These are phyloP conservation scores for Tylopilus plumbeoviolaceoides DNA, from an alignment of 768 basidiomycete genomes.

Conservation along the genomic window DNA sequence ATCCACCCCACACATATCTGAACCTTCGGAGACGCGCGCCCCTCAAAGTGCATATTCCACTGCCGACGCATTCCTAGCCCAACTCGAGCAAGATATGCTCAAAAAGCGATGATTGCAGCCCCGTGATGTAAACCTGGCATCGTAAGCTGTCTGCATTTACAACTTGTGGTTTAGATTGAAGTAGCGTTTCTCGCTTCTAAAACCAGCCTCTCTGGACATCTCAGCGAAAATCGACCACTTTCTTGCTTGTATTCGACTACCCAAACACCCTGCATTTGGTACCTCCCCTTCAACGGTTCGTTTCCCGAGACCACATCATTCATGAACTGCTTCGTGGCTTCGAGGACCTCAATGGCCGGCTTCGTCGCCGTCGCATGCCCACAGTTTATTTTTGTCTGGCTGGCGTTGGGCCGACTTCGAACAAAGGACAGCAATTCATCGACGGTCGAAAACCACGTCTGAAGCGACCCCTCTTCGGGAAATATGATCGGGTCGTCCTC, in stretches of 20 bases:
- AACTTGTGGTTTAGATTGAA: background rate
- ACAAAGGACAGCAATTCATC: conserved; percentile 43
- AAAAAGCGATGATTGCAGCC: conserved; percentile 5
- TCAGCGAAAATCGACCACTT: conserved; percentile 40
- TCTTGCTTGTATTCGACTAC: conserved; percentile 43
- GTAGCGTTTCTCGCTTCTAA: conserved; percentile 29
- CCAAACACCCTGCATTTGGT: conserved; percentile 33
- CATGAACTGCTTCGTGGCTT: conserved; percentile 42
- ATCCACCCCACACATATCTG: conserved; percentile 16
- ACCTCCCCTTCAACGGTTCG: conserved; percentile 33
- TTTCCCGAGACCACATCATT: conserved; percentile 41
- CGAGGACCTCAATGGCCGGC: conserved; percentile 45
- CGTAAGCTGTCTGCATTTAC: background rate
- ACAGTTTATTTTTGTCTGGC: conserved; percentile 41
- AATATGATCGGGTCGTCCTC: conserved; percentile 55
- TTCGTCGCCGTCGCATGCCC: conserved; percentile 46
- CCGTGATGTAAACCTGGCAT: background rate
- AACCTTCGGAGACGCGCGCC: conserved; percentile 25
- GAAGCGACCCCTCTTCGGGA: conserved; percentile 49
- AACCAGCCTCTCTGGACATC: conserved; percentile 48
- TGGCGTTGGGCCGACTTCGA: conserved; percentile 18
- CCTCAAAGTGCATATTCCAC: conserved; percentile 10
- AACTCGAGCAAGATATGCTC: conserved; percentile 60
- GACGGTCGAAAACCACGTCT: conserved; percentile 44
- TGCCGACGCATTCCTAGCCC: conserved; percentile 65